A percentile compares a stretch with the other conserved stretches of the same genome.
Conservation (phyloP, 176 grass and related monocot genomes). For the Carex pumila region DNA sequence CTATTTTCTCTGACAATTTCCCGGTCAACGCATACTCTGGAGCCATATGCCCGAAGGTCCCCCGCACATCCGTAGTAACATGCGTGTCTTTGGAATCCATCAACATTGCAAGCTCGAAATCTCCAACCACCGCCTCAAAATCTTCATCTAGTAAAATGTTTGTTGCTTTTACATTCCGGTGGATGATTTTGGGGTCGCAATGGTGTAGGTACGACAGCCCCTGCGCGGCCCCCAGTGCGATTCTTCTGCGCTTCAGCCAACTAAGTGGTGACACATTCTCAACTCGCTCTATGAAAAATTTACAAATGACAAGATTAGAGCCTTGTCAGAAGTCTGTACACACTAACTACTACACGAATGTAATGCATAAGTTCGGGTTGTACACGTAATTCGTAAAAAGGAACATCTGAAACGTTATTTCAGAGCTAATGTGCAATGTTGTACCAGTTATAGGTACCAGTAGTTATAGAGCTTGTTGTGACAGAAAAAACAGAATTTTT, state of each 20-base stretch:
- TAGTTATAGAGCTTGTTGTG: too few species aligned
- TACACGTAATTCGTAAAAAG: neutral
- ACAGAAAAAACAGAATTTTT: too few species aligned
- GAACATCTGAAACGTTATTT: neutral
- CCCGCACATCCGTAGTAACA: constrained; percentile 21
- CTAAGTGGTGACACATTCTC: constrained; percentile 40
- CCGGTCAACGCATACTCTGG: constrained; percentile 66
- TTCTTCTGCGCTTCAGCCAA: constrained; percentile 43
- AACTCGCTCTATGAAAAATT: constrained; percentile 40
- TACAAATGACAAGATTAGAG: neutral
- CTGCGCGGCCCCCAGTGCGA: constrained; percentile 66
- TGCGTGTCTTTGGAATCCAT: constrained; percentile 75
- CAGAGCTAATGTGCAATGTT: neutral
- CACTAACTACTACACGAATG: neutral
- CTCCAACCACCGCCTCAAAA: constrained; percentile 66
- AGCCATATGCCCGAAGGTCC: constrained; percentile 65
- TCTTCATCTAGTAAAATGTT: constrained; percentile 71
- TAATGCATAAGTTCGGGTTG: neutral
- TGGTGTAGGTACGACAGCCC: constrained; percentile 73
- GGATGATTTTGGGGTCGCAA: constrained; percentile 89
- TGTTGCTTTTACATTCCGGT: constrained; percentile 66
- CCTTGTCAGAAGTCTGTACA: neutral
- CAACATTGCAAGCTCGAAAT: constrained; percentile 66
- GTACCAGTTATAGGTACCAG: neutral
- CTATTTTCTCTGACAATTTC: constrained; percentile 66